Evolutionary conservation across 2,329 filamentous ascomycete species (phyloP).

Genomic region (Rhynchosporium secalis): DNA sequence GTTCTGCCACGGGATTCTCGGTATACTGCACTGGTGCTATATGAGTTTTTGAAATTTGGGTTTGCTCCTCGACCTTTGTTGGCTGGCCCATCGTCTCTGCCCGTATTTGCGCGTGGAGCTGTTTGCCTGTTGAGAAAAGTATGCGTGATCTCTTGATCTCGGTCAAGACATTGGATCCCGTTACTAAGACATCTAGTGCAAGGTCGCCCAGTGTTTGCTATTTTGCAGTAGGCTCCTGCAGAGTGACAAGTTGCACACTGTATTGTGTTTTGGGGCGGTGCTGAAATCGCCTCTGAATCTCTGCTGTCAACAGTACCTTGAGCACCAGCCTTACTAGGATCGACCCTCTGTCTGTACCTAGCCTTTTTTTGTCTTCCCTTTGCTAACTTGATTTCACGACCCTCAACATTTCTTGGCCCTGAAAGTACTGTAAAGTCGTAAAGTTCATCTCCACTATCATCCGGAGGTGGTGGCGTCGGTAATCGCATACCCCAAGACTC

Average conservation of each 20-base stretch:
- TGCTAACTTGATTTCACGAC: not conserved
- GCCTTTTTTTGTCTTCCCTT: no score
- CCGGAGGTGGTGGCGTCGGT: constrained; percentile 17
- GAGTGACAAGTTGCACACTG: not conserved
- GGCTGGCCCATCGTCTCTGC: not conserved
- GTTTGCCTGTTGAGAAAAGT: not conserved
- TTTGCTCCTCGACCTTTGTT: not conserved
- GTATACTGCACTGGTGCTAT: not conserved
- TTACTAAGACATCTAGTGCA: not conserved
- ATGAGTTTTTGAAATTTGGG: not conserved
- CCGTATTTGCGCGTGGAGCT: not conserved
- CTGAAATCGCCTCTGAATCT: not conserved
- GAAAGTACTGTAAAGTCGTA: not conserved
- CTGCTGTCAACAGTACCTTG: no score
- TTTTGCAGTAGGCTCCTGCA: not conserved
- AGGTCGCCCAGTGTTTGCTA: not conserved
- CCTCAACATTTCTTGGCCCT: not conserved
- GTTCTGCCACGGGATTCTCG: not conserved
- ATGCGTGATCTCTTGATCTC: not conserved
- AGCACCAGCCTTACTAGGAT: no score
- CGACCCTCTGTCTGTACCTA: no score
- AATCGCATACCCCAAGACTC: not conserved
- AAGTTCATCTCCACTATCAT: constrained; percentile 20
- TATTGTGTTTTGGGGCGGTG: not conserved
- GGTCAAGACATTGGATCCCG: not conserved